Base-by-base conservation (phyloP, 2,329 filamentous ascomycete genomes). In the Capronia coronata region DNA sequence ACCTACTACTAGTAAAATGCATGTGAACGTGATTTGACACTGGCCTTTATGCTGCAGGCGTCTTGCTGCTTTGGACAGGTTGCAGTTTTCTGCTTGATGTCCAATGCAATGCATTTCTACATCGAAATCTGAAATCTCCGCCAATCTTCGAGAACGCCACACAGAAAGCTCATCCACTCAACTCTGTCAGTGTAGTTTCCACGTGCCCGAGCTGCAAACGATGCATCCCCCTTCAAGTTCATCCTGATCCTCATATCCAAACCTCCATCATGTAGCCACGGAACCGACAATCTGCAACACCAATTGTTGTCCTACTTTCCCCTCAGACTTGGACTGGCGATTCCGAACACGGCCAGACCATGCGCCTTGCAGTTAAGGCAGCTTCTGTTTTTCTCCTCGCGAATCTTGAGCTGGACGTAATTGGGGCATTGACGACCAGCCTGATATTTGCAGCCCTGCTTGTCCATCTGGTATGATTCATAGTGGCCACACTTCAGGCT, bases 381-480 rank as follows among this genome's bases (percentile, higher is more conserved):
- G 48, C 59, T 61, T 16, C 59, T 48, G 29, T 43, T 43, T 50
- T 60, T 60, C 40, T 58, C 54, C 35, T 56, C 48, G n/a, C 57
- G 49, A 32, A 59, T 51, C 32, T 59, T 52, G 3, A 57, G 38
- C 42, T 59, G 57, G 19, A 58, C 38, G 39, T 59, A 59, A 27
- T 59, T 47, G 5, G 55, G 49, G 42, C 59, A 61, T 10, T 49
- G 40, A 22, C 56, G 56, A 25, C 54, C 55, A 35, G 49, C 40
- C 35, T 54, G 45, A 19, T 46, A 46, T 43, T 55, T 54, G 55
- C 58, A 61, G 21, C 52, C 52, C 38, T 55, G 37, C 47, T 57
- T 58, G 50, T 61, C 59, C 34, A 59, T 29, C 47, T 59, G 51
- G 43, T 59, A 57, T 14, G 55, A 57, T 49, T 61, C 57, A 38